Conservation (phyloP, 352 stramenopile species). For the Elongisporangium prolatum region DNA sequence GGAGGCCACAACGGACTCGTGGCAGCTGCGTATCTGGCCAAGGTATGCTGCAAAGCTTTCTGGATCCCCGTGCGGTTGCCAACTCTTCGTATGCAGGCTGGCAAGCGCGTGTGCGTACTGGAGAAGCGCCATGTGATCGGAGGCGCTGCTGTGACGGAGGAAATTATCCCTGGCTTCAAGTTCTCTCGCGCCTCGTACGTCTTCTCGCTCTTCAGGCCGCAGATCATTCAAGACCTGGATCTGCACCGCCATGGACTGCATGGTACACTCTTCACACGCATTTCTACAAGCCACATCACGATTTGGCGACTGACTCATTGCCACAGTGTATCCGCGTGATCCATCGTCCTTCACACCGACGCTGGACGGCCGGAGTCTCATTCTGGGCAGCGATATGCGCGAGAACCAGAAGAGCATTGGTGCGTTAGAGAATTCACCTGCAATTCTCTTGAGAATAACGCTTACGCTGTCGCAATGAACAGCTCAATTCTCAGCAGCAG, state of each 20-base stretch:
- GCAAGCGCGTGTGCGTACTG: conserved; percentile 84
- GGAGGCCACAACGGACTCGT: conserved; percentile 89
- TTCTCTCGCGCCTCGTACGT: conserved; percentile 91
- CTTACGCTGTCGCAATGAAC: not conserved
- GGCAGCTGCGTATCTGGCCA: conserved; percentile 85
- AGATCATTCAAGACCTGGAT: conserved; percentile 88
- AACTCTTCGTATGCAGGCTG: conserved; percentile 26
- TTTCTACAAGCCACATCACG: too few relatives aligned
- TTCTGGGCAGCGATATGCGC: conserved; percentile 75
- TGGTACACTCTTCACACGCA: conserved; percentile 19
- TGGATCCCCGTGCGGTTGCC: not conserved
- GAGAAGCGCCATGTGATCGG: conserved; percentile 87
- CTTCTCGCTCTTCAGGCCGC: conserved; percentile 84
- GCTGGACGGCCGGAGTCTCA: conserved; percentile 64
- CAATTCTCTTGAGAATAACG: not conserved
- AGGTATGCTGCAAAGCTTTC: conserved; percentile 29
- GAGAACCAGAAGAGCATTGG: conserved; percentile 74
- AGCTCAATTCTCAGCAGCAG: conserved; percentile 80
- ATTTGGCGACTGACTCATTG: too few relatives aligned
- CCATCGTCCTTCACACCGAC: conserved; percentile 88
- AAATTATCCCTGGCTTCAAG: conserved; percentile 88
- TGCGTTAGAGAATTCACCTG: conserved; percentile 7
- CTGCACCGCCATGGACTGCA: conserved; percentile 72
- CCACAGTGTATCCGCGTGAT: conserved; percentile 73
- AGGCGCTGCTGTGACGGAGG: conserved; percentile 87